Conservation (phyloP, 208 protist genomes). For the Paratrypanosoma confusum region DNA sequence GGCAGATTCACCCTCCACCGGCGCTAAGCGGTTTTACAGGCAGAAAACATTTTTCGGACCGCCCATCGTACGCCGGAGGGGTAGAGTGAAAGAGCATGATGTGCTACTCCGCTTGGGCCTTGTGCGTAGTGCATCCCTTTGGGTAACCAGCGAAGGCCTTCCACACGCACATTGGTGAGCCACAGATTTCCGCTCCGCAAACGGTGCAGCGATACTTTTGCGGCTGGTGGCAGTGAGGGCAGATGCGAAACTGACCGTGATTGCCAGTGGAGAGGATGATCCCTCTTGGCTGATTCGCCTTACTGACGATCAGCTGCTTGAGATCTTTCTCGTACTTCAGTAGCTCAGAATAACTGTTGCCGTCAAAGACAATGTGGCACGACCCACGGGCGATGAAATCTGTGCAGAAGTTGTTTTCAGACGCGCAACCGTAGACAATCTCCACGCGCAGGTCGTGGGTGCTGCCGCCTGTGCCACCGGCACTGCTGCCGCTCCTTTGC, state of each 20-base stretch:
- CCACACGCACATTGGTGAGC: constrained; percentile 23
- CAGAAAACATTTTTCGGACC: too few species aligned
- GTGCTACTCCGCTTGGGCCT: constrained; percentile 13
- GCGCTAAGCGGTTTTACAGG: too few species aligned
- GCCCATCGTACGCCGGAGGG: too few species aligned
- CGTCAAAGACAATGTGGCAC: constrained; percentile 26
- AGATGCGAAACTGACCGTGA: too few species aligned
- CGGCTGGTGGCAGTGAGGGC: constrained; percentile 31
- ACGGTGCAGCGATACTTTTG: constrained; percentile 48
- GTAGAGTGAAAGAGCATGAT: not conserved
- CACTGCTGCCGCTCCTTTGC: not conserved
- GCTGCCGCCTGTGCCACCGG: not conserved
- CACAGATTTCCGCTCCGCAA: constrained; percentile 65
- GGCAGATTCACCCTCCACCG: too few species aligned
- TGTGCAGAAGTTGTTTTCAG: constrained; percentile 62
- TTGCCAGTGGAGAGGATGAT: not conserved
- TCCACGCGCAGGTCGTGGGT: constrained; percentile 42
- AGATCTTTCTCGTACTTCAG: not conserved
- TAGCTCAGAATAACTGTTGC: not conserved
- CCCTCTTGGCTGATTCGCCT: not conserved
- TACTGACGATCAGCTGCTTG: not conserved
- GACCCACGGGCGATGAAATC: constrained; percentile 52
- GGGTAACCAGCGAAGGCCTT: constrained; percentile 46
- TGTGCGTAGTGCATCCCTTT: constrained; percentile 34
- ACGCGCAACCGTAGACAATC: constrained; percentile 69